A percentile compares a stretch with the other conserved stretches of the same genome.
Conservation (phyloP, 2,329 filamentous ascomycete genomes). For the Colletotrichum sublineola region DNA sequence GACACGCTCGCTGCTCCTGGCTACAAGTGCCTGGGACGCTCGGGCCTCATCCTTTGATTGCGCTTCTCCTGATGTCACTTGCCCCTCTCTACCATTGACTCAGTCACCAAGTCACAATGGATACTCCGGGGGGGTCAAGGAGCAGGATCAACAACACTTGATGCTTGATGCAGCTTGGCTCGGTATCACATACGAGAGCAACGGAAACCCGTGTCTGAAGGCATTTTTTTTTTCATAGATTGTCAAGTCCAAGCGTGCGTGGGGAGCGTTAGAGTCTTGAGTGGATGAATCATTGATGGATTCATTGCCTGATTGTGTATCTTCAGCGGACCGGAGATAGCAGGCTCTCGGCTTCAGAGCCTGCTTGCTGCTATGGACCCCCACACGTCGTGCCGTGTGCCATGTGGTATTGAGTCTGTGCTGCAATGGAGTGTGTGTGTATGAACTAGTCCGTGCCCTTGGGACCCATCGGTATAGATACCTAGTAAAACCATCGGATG, state of each 20-base stretch:
- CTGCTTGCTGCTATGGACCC: not conserved
- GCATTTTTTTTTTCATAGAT: too few relatives aligned
- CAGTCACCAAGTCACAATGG: not conserved
- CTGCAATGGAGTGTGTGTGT: not conserved
- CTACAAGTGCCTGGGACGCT: not conserved
- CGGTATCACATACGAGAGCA: not conserved
- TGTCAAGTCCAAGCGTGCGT: not conserved
- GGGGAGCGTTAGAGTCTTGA: not conserved
- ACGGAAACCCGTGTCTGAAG: not conserved
- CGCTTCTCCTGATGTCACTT: not conserved
- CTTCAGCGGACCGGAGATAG: not conserved
- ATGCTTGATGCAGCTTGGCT: not conserved
- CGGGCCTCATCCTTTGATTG: not conserved
- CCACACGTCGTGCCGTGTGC: not conserved
- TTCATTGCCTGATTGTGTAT: not conserved
- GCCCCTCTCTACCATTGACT: not conserved
- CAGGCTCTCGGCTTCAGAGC: not conserved
- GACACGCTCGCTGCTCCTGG: not conserved
- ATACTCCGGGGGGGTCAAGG: not conserved
- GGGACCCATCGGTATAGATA: not conserved
- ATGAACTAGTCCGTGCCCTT: not conserved
- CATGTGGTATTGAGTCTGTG: not conserved
- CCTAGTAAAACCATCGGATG: not conserved
- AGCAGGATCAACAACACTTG: not conserved
- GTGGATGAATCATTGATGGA: not conserved